Percentiles rank a stretch among this genome's conserved stretches.
These are phyloP conservation scores for Barnettozyma botsteinii DNA, from an alignment of 805 yeast species.

Conservation along the genomic window DNA sequence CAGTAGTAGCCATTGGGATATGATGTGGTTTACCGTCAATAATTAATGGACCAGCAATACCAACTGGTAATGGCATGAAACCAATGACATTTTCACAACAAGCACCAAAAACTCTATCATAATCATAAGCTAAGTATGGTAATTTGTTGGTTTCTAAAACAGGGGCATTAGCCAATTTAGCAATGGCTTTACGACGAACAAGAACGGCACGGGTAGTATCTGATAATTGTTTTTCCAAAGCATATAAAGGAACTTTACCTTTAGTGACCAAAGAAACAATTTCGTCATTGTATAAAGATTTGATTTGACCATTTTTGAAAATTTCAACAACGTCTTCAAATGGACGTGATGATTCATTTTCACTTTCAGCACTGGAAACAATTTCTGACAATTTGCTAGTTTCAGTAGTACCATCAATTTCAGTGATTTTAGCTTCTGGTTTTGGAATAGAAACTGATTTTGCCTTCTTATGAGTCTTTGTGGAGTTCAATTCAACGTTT, in stretches of 20 bases:
- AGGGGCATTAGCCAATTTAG: slow-evolving; percentile 76
- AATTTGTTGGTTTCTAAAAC: slow-evolving; percentile 63
- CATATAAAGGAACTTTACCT: slow-evolving; percentile 86
- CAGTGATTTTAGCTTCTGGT: slow-evolving; percentile 20
- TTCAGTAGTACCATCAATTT: slow-evolving; percentile 12
- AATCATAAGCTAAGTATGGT: slow-evolving; percentile 82
- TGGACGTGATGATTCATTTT: slow-evolving; percentile 40
- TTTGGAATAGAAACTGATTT: slow-evolving; percentile 24
- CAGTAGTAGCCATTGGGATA: slow-evolving; percentile 99
- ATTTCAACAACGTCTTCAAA: slow-evolving; percentile 58
- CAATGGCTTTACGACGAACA: slow-evolving; percentile 89
- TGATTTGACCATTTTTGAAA: slow-evolving; percentile 67
- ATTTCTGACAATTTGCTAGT: slow-evolving; percentile 22
- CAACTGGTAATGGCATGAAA: slow-evolving; percentile 92
- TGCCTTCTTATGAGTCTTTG: slow-evolving; percentile 29
- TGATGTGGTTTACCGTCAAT: slow-evolving; percentile 86
- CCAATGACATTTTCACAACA: slow-evolving; percentile 99
- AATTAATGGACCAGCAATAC: slow-evolving; percentile 94
- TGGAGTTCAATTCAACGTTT: slow-evolving; percentile 16
- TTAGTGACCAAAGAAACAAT: slow-evolving; percentile 61
- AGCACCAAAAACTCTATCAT: slow-evolving; percentile 95
- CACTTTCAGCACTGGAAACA: slow-evolving; percentile 30
- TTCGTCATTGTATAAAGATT: slow-evolving; percentile 64
- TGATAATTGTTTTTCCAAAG: slow-evolving; percentile 85
- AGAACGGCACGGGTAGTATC: slow-evolving; percentile 90